Conservation (phyloP, 2,329 filamentous ascomycete genomes). For the Botrytis porri region DNA sequence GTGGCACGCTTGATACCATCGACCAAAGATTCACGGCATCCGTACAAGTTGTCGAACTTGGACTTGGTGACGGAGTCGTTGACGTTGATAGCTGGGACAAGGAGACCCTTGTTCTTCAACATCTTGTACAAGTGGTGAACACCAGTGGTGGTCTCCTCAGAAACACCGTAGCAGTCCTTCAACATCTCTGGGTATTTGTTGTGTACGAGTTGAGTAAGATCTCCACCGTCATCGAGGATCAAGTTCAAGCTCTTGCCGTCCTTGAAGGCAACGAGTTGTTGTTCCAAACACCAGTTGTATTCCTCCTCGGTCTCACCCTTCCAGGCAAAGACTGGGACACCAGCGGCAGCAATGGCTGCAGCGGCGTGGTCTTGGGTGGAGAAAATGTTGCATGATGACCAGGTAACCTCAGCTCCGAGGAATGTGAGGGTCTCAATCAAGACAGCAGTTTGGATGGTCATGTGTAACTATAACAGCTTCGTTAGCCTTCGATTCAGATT, state of each 20-base stretch:
- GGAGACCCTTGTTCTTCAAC: constrained; percentile 85
- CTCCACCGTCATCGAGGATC: constrained; percentile 98
- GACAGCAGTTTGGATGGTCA: constrained; percentile 98
- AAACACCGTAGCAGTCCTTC: constrained; percentile 96
- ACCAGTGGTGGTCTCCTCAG: constrained; percentile 99
- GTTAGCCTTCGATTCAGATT: constrained; percentile 55
- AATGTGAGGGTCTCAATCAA: constrained; percentile 95
- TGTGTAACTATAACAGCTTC: constrained; percentile 25
- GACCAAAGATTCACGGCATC: constrained; percentile 96
- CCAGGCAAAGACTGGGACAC: constrained; percentile 76
- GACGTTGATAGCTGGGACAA: constrained; percentile 97
- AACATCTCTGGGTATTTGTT: constrained; percentile 98
- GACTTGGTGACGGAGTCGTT: constrained; percentile 99
- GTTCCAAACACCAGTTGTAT: constrained; percentile 99
- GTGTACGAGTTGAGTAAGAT: constrained; percentile 94
- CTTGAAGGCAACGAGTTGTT: constrained; percentile 96
- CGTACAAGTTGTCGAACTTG: constrained; percentile 99
- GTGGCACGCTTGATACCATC: constrained; percentile 99
- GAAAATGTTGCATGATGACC: constrained; percentile 99
- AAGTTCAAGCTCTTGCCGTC: constrained; percentile 95
- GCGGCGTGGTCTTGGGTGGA: constrained; percentile 97
- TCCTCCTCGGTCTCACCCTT: constrained; percentile 95
- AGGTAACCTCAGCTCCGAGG: constrained; percentile 97
- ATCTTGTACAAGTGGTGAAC: constrained; percentile 99
- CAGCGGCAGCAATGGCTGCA: constrained; percentile 82